Evolutionary conservation across 768 basidiomycete genomes (phyloP).

Genomic region (Tremella yokohamensis): DNA sequence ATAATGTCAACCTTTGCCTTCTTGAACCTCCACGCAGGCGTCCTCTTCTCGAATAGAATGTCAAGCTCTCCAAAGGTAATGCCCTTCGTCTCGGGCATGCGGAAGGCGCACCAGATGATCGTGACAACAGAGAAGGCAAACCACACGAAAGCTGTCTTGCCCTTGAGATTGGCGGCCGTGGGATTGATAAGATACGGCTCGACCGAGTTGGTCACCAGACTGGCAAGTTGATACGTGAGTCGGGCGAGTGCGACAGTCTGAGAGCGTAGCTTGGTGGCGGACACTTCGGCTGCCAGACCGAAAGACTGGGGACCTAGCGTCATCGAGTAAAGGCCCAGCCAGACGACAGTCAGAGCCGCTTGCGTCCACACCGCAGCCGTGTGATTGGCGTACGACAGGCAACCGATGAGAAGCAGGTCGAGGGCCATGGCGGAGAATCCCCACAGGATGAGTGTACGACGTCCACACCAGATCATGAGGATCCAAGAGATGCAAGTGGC

Average conservation of each 20-base stretch:
- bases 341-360: constrained; percentile 7
- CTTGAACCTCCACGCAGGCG: constrained; percentile 5
- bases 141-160: constrained; percentile 8
- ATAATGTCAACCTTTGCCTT: not conserved
- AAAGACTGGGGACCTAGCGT: constrained; percentile 6
- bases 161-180: not conserved
- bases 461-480: constrained; percentile 11
- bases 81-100: constrained; percentile 9
- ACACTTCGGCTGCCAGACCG: constrained; percentile 7
- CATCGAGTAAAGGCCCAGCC: not conserved
- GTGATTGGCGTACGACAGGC: not conserved
- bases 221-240: constrained; percentile 5
- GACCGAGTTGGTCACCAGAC: constrained; percentile 3
- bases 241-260: constrained; percentile 8
- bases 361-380: constrained; percentile 8
- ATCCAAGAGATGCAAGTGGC: constrained; percentile 5
- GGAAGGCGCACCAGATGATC: constrained; percentile 1
- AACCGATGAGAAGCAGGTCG: constrained; percentile 8
- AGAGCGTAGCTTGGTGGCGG: constrained; percentile 6
- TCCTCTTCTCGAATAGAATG: constrained; percentile 3
- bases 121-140: not conserved
- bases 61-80: not conserved
- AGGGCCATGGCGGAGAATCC: constrained; percentile 10
- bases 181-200: constrained; percentile 7
- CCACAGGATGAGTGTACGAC: constrained; percentile 10